Conservation (phyloP, 352 stramenopile genomes). For the Phytophthora meadii region DNA sequence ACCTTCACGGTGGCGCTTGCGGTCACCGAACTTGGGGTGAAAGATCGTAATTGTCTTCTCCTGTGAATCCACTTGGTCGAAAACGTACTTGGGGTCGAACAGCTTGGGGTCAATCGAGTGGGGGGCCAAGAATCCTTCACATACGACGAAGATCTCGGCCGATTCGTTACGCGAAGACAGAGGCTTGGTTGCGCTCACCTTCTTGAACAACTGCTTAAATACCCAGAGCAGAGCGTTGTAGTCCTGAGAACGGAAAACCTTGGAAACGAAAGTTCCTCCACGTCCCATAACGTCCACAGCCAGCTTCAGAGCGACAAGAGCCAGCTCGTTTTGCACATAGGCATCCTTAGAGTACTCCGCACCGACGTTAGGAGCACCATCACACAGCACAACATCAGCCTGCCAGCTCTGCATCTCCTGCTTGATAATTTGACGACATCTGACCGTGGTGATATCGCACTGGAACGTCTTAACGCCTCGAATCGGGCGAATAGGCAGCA, state of each 20-base stretch:
- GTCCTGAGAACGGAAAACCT: constrained; percentile 98
- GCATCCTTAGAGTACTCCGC: constrained; percentile 98
- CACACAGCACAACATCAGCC: constrained; percentile 98
- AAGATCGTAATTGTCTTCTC: constrained; percentile 96
- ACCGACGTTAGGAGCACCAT: constrained; percentile 99
- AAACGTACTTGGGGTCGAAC: constrained; percentile 98
- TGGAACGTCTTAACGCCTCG: constrained; percentile 97
- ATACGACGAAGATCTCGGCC: constrained; percentile 99
- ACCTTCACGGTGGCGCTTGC: constrained; percentile 95
- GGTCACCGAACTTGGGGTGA: constrained; percentile 97
- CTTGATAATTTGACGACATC: constrained; percentile 92
- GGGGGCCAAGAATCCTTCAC: constrained; percentile 94
- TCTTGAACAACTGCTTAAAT: constrained; percentile 99
- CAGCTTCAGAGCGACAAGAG: constrained; percentile 96
- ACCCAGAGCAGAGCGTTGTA: constrained; percentile 99
- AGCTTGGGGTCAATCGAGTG: constrained; percentile 98
- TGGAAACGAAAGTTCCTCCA: constrained; percentile 94
- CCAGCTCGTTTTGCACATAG: constrained; percentile 99
- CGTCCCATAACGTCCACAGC: constrained; percentile 97
- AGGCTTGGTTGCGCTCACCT: constrained; percentile 98
- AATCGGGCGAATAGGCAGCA: constrained; percentile 98
- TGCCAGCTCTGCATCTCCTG: constrained; percentile 94
- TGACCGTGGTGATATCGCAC: constrained; percentile 94
- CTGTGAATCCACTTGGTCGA: constrained; percentile 93
- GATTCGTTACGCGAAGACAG: constrained; percentile 97